These are phyloP conservation scores for Coniosporium tulheliwenetii DNA, from an alignment of 2,329 filamentous ascomycete species.

Conservation along the genomic window DNA sequence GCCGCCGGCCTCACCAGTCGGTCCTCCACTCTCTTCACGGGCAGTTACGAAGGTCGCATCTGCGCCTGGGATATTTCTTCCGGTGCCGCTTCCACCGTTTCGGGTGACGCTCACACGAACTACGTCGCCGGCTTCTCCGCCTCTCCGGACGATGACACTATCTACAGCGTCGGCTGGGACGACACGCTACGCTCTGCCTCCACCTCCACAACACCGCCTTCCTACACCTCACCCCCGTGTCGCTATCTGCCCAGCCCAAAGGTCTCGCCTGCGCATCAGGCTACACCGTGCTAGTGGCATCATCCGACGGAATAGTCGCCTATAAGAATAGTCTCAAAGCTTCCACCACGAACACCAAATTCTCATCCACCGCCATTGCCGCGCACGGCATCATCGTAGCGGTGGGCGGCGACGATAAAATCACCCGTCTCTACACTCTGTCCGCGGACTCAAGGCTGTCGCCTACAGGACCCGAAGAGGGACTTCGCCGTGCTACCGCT, in stretches of 20 bases:
- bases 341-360: conserved; percentile 39
- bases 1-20: conserved; percentile 46
- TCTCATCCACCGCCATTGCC: conserved; percentile 55
- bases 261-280: conserved; percentile 46
- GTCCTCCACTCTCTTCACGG: conserved; percentile 61
- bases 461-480: conserved; percentile 32
- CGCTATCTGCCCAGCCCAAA: conserved; percentile 57
- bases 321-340: conserved; percentile 27
- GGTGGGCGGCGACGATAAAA: conserved; percentile 59
- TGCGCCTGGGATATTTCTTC: conserved; percentile 66
- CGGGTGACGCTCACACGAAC: conserved; percentile 72
- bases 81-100: conserved; percentile 54
- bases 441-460: conserved; percentile 37
- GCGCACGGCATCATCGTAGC: conserved; percentile 54
- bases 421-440: conserved; percentile 57
- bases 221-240: conserved; percentile 40
- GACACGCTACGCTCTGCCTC: conserved; percentile 66
- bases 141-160: conserved; percentile 29
- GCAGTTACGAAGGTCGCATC: conserved; percentile 81
- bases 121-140: conserved; percentile 66
- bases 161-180: conserved; percentile 90
- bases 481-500: conserved; percentile 53
- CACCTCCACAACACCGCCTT: conserved; percentile 59
- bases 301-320: conserved; percentile 41
- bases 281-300: conserved; percentile 36